Base-by-base conservation (phyloP, 768 basidiomycete genomes). In the Tricholoma hemisulphureum region DNA sequence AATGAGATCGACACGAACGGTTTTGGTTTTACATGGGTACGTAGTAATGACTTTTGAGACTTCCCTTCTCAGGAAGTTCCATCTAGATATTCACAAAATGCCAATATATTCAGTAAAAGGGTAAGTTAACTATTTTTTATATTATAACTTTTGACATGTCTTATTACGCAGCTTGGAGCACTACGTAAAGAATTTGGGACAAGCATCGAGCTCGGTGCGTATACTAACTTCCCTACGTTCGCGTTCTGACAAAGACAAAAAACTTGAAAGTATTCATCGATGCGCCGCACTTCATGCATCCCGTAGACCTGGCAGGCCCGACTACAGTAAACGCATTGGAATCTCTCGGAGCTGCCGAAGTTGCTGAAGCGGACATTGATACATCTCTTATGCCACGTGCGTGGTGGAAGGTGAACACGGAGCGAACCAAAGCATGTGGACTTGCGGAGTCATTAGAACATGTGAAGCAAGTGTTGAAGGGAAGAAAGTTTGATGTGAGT, bases 81-180 rank as follows among this genome's bases (percentile, higher is more conserved):
- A 24, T 35, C 20, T 54, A 89, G 89, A n/a, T 87, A 83, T 64
- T 80, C 87, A 9, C 89, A 91, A 70, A 92, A 88, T 63, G 87
- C 80, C 7, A 73, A 59, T 24, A 81, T 89, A 56, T 87, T 90
- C 69, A 86, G 81, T 70, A 91, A 88, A 75, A 78, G 87, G 65
- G 89, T 89, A 58, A 70, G 82, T 59, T 49, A 28, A 28, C 45
- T 28, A 29, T 56, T 23, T 11, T 53, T 39, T 29, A 23, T 18
- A 46, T 21, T 7, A 28, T 31, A 26, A 26, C 4, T 53, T 43
- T 16, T 52, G 20, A 43, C 18, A 45, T 35, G 43, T 14, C 51
- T 39, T 20, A 51, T 41, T 39, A 10, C 10, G 9, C 63, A 92
- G 89, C 74, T 91, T 45, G 88, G 86, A 18, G 89, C 89, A 2